These are phyloP conservation scores for Guillardia theta DNA, from an alignment of 78 protist species.

Conservation along the genomic window DNA sequence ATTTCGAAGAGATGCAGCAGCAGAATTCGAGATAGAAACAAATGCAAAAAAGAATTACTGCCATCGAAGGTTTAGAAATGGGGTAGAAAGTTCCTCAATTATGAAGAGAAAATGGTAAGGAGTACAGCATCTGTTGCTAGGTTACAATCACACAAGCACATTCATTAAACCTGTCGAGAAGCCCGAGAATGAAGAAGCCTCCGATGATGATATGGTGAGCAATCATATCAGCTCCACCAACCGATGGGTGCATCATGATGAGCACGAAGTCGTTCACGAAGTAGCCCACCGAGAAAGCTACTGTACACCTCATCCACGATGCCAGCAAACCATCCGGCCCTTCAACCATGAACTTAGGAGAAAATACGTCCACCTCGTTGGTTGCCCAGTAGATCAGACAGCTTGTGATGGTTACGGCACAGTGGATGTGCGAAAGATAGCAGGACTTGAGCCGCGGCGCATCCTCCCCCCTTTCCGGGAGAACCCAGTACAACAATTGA, in stretches of 20 bases:
- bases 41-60: neutral
- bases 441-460: neutral
- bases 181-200: neutral
- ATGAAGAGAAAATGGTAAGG: conserved; percentile 24
- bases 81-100: neutral
- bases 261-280: neutral
- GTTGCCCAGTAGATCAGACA: neutral
- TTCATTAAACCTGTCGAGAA: neutral
- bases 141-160: neutral
- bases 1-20: neutral
- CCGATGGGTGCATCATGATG: neutral
- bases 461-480: too few relatives aligned
- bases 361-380: neutral
- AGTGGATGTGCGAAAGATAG: conserved; percentile 35
- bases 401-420: neutral
- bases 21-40: neutral
- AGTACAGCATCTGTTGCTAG: neutral
- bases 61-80: conserved; percentile 33
- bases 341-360: neutral
- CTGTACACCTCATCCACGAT: neutral
- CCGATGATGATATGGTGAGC: conserved; percentile 20
- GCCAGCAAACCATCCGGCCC: neutral
- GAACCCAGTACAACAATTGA: too few relatives aligned
- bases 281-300: neutral
- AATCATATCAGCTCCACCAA: conserved; percentile 4